Conservation (phyloP, 768 basidiomycete genomes). For the Peribolospora baueri region DNA sequence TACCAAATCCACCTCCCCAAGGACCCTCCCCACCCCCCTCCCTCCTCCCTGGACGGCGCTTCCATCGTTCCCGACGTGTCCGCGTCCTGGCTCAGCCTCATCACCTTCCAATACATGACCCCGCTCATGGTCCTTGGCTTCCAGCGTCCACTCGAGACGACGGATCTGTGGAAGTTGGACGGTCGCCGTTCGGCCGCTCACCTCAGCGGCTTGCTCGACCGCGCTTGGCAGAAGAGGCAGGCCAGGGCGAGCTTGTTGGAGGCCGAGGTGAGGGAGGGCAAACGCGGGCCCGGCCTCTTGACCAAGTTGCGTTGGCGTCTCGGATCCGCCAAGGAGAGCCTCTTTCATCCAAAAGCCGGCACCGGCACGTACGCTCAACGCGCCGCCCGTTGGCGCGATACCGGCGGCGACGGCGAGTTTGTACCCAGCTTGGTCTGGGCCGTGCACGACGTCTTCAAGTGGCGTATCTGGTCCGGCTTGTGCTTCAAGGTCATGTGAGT, state of each 20-base stretch:
- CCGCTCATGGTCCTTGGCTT: slow-evolving; percentile 32
- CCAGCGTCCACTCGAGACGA: slow-evolving; percentile 45
- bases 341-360: not conserved
- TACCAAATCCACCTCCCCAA: no score
- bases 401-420: slow-evolving; percentile 14
- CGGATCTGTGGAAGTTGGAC: slow-evolving; percentile 49
- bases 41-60: not conserved
- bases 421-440: slow-evolving; percentile 30
- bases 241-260: slow-evolving; percentile 20
- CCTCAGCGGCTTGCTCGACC: slow-evolving; percentile 31
- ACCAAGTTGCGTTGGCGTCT: not conserved
- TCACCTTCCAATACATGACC: slow-evolving; percentile 16
- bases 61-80: not conserved
- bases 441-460: slow-evolving; percentile 51
- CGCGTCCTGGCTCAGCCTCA: not conserved
- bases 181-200: slow-evolving; percentile 26
- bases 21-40: no score
- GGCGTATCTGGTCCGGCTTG: slow-evolving; percentile 46
- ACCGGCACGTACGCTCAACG: not conserved
- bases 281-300: slow-evolving; percentile 29
- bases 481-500: no score
- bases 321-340: not conserved
- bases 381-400: not conserved
- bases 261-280: slow-evolving; percentile 27
- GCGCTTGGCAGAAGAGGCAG: slow-evolving; percentile 40